Base-by-base conservation (phyloP, 2,329 filamentous ascomycete genomes). In the Rutstroemia sp. region DNA sequence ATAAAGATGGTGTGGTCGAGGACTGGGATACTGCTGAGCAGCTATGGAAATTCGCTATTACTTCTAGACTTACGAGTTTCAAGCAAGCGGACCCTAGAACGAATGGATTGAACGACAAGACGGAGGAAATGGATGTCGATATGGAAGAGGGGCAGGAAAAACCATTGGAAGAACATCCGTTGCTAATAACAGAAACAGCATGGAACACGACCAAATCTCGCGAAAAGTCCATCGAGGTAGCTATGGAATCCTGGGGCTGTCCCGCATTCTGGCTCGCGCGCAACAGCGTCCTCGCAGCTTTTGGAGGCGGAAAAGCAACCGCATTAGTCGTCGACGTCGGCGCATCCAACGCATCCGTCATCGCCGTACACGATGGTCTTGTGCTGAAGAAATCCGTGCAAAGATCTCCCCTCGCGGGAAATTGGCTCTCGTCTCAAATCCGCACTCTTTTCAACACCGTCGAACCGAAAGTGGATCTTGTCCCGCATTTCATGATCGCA, bases 231-330 rank as follows among this genome's bases (percentile, higher is more conserved):
- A 92, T 96, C 67, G 94, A 99, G 75, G 84, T 97, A 61, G 91
- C 90, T 58, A 96, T 99, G 86, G 94, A 99, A 78, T 89, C 84
- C 68, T 99, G 94, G 91, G 92, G 90, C 27, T 88, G 87, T 56
- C 94, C 94, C 17, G 94, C 94, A 5, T 97, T 96, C 73, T 99
- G 92, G 80, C 78, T 97, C 59, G 89, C 89, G 61, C 85, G 89
- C 68, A 95, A 86, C 53, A 91, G 92, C 25, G 92, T 96, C 45
- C 81, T 96, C 69, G 86, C 92, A 54, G 88, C 92, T 19, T 97
- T 96, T 69, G 91, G 91, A 17, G 87, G 90, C 16, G 94, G 94
- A 61, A 97, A 96, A 73, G 87, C 92, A 0, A 95, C 90, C 4
- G 92, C 92, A 6, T 81, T 99, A 45, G 91, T 99, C 45, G 80